phyloP scores from a whole-genome alignment of 805 yeast species.

The Cyberlindnera meyerae region DNA sequence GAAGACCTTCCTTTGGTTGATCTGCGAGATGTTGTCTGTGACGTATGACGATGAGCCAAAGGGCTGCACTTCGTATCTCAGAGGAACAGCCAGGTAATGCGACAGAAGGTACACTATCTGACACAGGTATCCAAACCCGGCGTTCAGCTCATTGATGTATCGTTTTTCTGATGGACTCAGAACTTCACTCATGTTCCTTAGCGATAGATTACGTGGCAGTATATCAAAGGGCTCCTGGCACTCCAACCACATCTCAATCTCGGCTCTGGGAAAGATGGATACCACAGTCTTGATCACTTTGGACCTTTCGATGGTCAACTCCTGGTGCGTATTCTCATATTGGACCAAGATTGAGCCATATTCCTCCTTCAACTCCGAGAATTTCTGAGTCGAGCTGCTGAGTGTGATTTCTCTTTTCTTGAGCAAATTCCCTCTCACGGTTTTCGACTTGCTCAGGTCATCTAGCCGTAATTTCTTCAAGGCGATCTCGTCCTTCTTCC shows the following conservation, averaged over 20 bases:
- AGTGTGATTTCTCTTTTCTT: constrained; percentile 1
- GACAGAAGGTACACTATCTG: constrained; percentile 31
- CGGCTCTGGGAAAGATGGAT: constrained; percentile 30
- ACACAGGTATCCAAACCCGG: constrained; percentile 32
- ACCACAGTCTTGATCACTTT: constrained; percentile 21
- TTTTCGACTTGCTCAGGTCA: constrained; percentile 10
- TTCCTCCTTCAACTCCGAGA: constrained; percentile 11
- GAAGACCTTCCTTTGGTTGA: constrained; percentile 29
- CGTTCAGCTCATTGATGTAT: constrained; percentile 26
- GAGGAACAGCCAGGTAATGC: constrained; percentile 30
- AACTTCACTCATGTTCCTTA: constrained; percentile 11
- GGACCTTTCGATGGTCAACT: constrained; percentile 15
- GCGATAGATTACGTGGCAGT: constrained; percentile 17
- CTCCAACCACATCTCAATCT: constrained; percentile 19
- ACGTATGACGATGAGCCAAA: constrained; percentile 38
- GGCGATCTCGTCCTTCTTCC: constrained; percentile 2
- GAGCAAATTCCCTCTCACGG: constrained; percentile 6
- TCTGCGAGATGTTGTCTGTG: constrained; percentile 32
- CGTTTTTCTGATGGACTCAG: constrained; percentile 13
- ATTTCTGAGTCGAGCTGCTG: background rate
- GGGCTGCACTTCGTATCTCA: constrained; percentile 35
- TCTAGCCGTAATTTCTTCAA: constrained; percentile 8
- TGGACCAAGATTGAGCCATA: constrained; percentile 11
- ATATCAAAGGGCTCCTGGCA: constrained; percentile 24
- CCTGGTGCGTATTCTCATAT: constrained; percentile 16